Base-by-base conservation (phyloP, 768 basidiomycete species). In the Daedalea quercina region DNA sequence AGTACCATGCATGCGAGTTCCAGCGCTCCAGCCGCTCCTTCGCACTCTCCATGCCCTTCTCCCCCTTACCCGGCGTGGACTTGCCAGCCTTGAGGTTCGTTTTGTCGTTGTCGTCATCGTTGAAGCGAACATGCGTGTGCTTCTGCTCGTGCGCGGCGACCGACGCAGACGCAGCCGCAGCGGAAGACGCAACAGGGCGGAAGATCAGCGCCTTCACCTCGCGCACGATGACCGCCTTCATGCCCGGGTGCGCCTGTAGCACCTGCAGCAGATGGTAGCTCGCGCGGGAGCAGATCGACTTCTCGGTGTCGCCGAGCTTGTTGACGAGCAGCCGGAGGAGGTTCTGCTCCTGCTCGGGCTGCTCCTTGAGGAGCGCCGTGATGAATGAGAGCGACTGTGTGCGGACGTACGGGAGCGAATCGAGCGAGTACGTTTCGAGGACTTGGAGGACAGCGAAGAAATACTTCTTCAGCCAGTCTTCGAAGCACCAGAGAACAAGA, bases 321-420 rank as follows among this genome's bases (percentile, higher is more conserved):
- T 98, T 95, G 31, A 93, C 92, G 8, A 97, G 83, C 4, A 98
- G 73, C 25, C 87, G 82, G 4, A 98, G 80, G 26, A 98, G 72
- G 72, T 99, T 99, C 63, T 97, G 93, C 65, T 98, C 96, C 67
- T 99, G 96, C 66, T 99, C 96, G 0, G 95, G 93, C 61, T 93
- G 94, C 54, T 87, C 87, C 28, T 81, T 79, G 11, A 99, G 80
- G 3, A 98, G 81, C 25, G 81, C 85, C 66, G 79, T 82, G 33
- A 94, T 81, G 34, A 94, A 76, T 23, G 77, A 79, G 51, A 96
- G 76, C 0, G 88, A 76, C 69, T 95, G 94, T 0, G 79, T 94
- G 34, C 94, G 85, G 52, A 96, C 85, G 60, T 94, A 97, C 2
- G 85, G 77, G 3, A 97, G 76, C 0, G 90, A 84, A 65, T 98